phyloP scores from a whole-genome alignment of 2,329 filamentous ascomycete genomes.

The Exophiala oligosperma region DNA sequence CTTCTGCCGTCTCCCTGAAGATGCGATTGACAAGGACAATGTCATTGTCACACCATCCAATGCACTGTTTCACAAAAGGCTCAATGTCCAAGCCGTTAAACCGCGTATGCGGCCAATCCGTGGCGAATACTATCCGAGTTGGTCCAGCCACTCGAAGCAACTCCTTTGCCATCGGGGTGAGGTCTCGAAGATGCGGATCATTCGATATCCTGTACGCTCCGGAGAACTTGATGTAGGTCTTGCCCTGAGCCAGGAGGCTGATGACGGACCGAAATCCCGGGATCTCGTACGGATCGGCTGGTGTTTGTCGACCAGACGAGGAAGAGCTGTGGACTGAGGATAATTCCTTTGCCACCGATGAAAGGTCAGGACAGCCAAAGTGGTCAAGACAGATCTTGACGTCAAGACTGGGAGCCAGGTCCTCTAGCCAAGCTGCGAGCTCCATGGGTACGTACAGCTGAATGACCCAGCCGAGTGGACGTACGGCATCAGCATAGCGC shows the following conservation, averaged over 20 bases:
- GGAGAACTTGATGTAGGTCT: constrained; percentile 59
- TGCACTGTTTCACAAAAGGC: constrained; percentile 54
- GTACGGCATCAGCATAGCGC: constrained; percentile 52
- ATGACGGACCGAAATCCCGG: constrained; percentile 52
- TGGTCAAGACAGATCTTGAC: constrained; percentile 57
- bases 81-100: constrained; percentile 58
- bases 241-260: constrained; percentile 47
- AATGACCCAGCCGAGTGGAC: constrained; percentile 56
- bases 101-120: constrained; percentile 65
- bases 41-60: constrained; percentile 49
- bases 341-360: neutral
- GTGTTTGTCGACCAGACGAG: constrained; percentile 2
- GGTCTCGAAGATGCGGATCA: constrained; percentile 38
- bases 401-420: constrained; percentile 46
- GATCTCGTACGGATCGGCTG: constrained; percentile 45
- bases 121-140: constrained; percentile 56
- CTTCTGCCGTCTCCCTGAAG: constrained; percentile 57
- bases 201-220: constrained; percentile 57
- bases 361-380: constrained; percentile 53
- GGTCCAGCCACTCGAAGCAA: constrained; percentile 46
- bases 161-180: constrained; percentile 51
- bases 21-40: constrained; percentile 39
- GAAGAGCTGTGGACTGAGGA: neutral
- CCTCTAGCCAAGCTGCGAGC: constrained; percentile 50
- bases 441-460: constrained; percentile 59